A percentile compares a stretch with the other conserved stretches of the same genome.
Evolutionary conservation across 805 yeast genomes (phyloP).

Genomic region (Metschnikowia proteae): DNA sequence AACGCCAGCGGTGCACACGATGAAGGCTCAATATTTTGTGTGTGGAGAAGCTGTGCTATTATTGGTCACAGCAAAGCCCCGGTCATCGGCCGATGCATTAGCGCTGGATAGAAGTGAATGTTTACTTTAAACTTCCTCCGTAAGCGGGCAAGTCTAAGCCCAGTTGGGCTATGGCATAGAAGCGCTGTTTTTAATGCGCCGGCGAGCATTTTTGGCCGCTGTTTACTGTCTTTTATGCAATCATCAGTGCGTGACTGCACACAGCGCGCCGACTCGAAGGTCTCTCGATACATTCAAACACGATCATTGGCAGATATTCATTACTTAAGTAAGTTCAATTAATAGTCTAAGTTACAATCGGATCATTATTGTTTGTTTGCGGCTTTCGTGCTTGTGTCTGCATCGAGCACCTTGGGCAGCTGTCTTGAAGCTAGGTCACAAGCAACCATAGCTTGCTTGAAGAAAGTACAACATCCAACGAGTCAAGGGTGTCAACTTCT

Average conservation of each 20-base stretch:
- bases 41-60: no score
- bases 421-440: slow-evolving; percentile 12
- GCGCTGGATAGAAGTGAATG: not conserved
- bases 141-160: not conserved
- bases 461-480: slow-evolving; percentile 17
- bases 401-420: not conserved
- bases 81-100: no score
- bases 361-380: no score
- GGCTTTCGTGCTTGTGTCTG: not conserved
- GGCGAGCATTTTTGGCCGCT: not conserved
- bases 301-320: not conserved
- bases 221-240: not conserved
- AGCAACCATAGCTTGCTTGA: slow-evolving; percentile 23
- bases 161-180: not conserved
- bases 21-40: no score
- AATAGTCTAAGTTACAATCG: not conserved
- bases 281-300: no score
- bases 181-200: not conserved
- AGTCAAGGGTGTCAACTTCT: slow-evolving; percentile 23
- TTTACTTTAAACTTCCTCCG: not conserved
- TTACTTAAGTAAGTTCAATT: not conserved
- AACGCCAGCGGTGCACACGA: no score
- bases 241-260: not conserved
- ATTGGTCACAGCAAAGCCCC: no score
- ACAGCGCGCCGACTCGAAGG: not conserved